Conservation (phyloP, 306 rosid genomes). For the Pyrus communis region DNA sequence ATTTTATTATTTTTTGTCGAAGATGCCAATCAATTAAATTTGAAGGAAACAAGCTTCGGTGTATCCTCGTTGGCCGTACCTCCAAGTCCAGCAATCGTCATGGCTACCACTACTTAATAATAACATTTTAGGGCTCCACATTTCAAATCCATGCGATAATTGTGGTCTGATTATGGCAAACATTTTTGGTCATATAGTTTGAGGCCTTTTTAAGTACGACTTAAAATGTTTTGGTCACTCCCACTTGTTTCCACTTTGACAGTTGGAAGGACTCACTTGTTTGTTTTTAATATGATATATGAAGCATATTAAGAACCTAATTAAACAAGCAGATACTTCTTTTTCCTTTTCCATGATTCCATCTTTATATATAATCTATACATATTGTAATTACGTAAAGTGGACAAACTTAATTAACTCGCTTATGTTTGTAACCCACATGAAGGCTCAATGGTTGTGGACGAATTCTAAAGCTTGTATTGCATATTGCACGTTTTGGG, state of each 20-base stretch:
- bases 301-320: too few relatives aligned
- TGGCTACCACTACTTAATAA: background rate
- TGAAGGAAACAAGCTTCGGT: background rate
- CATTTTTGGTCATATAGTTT: background rate
- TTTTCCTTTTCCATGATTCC: too few relatives aligned
- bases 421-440: background rate
- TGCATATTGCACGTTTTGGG: fast-evolving
- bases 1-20: too few relatives aligned
- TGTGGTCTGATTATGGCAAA: background rate
- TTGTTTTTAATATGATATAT: background rate
- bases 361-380: too few relatives aligned
- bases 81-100: background rate
- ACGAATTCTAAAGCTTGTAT: too few relatives aligned
- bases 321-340: too few relatives aligned
- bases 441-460: too few relatives aligned
- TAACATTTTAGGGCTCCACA: background rate
- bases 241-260: background rate
- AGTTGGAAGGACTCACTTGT: background rate
- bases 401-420: background rate
- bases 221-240: background rate
- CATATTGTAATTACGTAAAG: too few relatives aligned
- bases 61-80: background rate
- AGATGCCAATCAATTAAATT: background rate
- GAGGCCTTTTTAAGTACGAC: background rate
- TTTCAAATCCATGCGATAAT: background rate